Percentiles rank a stretch among this genome's conserved stretches.
Evolutionary conservation across 352 stramenopile species (phyloP).

Genomic region (Phytopythium helicoides): DNA sequence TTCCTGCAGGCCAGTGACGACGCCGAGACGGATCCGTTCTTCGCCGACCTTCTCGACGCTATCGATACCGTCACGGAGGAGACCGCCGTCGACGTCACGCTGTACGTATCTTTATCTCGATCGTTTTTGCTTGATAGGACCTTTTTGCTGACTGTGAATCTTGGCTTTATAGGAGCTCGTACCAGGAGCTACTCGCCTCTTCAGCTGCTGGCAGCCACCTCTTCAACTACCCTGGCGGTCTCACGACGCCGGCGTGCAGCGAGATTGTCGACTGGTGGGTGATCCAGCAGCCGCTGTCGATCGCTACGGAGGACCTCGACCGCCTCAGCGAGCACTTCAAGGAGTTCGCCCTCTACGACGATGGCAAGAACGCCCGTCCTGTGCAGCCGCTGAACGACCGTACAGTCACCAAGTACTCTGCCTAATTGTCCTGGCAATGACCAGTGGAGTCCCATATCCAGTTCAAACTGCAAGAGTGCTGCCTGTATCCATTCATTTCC

Average conservation of each 20-base stretch:
- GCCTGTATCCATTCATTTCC: too few relatives aligned
- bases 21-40: conserved; percentile 9
- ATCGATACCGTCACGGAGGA: conserved; percentile 7
- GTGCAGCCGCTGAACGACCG: conserved; percentile 24
- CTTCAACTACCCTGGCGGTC: conserved; percentile 43
- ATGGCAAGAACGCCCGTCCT: conserved; percentile 21
- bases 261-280: conserved; percentile 15
- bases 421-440: too few relatives aligned
- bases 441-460: too few relatives aligned
- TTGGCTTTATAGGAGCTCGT: conserved; percentile 9
- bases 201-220: conserved; percentile 28
- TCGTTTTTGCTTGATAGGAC: too few relatives aligned
- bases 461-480: too few relatives aligned
- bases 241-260: conserved; percentile 30
- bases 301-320: conserved; percentile 23
- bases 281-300: conserved; percentile 24
- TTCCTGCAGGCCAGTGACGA: conserved; percentile 8
- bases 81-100: conserved; percentile 4
- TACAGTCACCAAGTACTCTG: conserved; percentile 8
- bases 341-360: conserved; percentile 15
- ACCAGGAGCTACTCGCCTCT: conserved; percentile 38
- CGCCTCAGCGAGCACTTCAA: conserved; percentile 21
- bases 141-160: neutral
- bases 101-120: conserved; percentile 5
- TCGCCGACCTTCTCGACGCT: conserved; percentile 6